A percentile compares a stretch with the other conserved stretches of the same genome.
Conservation (phyloP, 2,329 filamentous ascomycete genomes). For the Phoma herbarum region DNA sequence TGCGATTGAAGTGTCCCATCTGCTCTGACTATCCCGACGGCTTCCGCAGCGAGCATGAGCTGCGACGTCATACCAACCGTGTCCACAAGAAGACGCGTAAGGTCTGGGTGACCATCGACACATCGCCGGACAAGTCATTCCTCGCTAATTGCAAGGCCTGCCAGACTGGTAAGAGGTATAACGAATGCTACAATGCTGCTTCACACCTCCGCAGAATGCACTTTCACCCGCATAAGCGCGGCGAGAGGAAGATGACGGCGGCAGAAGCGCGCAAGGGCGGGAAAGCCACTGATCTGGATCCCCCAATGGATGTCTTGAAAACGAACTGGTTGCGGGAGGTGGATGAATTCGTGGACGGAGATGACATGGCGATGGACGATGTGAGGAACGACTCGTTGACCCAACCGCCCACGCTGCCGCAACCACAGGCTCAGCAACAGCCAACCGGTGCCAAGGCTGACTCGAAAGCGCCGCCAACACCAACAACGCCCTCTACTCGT, state of each 20-base stretch:
- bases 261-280: conserved; percentile 67
- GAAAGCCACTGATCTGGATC: conserved; percentile 63
- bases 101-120: conserved; percentile 72
- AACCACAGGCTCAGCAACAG: conserved; percentile 20
- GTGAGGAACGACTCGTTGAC: conserved; percentile 30
- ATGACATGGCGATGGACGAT: conserved; percentile 36
- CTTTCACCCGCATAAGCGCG: conserved; percentile 74
- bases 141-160: conserved; percentile 87
- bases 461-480: conserved; percentile 47
- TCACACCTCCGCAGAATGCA: conserved; percentile 88
- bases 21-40: conserved; percentile 79
- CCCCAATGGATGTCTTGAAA: conserved; percentile 69
- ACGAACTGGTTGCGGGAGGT: conserved; percentile 66
- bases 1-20: conserved; percentile 62
- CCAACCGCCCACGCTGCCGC: conserved; percentile 29
- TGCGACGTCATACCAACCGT: conserved; percentile 62
- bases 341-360: conserved; percentile 54
- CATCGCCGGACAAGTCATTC: conserved; percentile 68
- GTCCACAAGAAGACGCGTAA: conserved; percentile 71
- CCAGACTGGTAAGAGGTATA: conserved; percentile 78
- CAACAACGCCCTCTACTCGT: conserved; percentile 49
- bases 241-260: conserved; percentile 62
- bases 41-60: conserved; percentile 86
- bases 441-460: conserved; percentile 31
- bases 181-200: conserved; percentile 92